Evolutionary conservation across 2,329 filamentous ascomycete genomes (phyloP).

Genomic region (Epichloe glyceriae): DNA sequence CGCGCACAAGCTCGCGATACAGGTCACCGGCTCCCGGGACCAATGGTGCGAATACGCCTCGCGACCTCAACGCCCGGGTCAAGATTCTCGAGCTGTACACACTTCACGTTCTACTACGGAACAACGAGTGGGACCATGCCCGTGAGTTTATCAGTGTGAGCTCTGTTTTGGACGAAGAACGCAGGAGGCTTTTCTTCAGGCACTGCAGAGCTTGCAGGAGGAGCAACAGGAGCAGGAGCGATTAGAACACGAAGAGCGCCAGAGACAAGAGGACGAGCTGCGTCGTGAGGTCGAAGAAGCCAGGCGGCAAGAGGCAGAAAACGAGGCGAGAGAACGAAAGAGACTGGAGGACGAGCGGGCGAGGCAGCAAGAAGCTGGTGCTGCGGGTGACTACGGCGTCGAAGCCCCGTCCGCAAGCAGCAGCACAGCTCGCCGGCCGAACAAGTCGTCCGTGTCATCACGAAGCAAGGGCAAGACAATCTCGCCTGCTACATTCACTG

Average conservation of each 20-base stretch:
- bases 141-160: conserved; percentile 79
- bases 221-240: conserved; percentile 65
- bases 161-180: conserved; percentile 82
- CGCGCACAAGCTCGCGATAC: conserved; percentile 23
- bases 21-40: conserved; percentile 34
- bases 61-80: conserved; percentile 70
- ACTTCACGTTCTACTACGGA: conserved; percentile 83
- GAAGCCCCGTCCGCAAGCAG: conserved; percentile 34
- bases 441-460: conserved; percentile 12
- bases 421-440: conserved; percentile 19
- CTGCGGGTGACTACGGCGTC: conserved; percentile 57
- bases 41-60: conserved; percentile 66
- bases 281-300: conserved; percentile 45
- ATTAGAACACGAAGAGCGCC: conserved; percentile 45
- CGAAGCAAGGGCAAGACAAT: conserved; percentile 18
- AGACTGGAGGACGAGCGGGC: conserved; percentile 41
- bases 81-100: conserved; percentile 94
- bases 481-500: conserved; percentile 25
- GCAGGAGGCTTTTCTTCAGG: conserved; percentile 81
- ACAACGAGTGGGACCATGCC: conserved; percentile 93
- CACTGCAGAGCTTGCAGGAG: conserved; percentile 70
- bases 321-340: conserved; percentile 41
- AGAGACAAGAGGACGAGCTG: conserved; percentile 43
- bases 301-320: conserved; percentile 40
- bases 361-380: conserved; percentile 37